A percentile compares a stretch with the other conserved stretches of the same genome.
phyloP scores from a whole-genome alignment of 176 grass and related monocot genomes.

The Oryza punctata region DNA sequence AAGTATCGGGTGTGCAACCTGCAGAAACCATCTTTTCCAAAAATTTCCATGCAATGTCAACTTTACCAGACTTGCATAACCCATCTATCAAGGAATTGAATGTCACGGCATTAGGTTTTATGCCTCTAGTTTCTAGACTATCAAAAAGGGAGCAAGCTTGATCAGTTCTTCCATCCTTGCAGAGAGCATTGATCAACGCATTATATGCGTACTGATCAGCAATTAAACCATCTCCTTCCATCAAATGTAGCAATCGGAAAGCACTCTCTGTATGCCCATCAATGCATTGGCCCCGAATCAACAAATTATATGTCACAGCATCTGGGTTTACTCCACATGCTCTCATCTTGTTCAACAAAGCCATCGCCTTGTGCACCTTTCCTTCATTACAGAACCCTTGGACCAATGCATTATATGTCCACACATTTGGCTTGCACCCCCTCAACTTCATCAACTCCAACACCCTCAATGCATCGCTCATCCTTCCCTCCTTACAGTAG shows the following conservation, averaged over 20 bases:
- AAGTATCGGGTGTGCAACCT: conserved; percentile 51
- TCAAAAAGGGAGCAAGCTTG: conserved; percentile 60
- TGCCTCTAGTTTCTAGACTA: conserved; percentile 35
- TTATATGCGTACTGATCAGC: conserved; percentile 57
- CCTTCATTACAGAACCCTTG: conserved; percentile 52
- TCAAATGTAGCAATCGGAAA: conserved; percentile 54
- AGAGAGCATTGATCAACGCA: conserved; percentile 62
- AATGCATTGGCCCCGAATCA: conserved; percentile 56
- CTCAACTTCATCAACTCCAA: conserved; percentile 44
- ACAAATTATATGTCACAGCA: conserved; percentile 53
- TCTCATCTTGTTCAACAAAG: conserved; percentile 46
- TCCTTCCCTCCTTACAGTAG: conserved; percentile 39
- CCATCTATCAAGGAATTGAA: conserved; percentile 62
- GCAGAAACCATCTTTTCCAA: conserved; percentile 60
- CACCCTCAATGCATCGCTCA: conserved; percentile 36
- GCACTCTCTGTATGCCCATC: conserved; percentile 53
- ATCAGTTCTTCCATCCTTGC: conserved; percentile 47
- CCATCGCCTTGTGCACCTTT: conserved; percentile 54
- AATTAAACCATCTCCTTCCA: conserved; percentile 54
- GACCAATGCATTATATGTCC: conserved; percentile 55
- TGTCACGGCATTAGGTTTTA: conserved; percentile 55
- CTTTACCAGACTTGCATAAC: conserved; percentile 54
- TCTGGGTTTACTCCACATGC: conserved; percentile 41
- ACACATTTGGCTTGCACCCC: conserved; percentile 54
- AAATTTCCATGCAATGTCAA: conserved; percentile 45